Evolutionary conservation across 2,329 filamentous ascomycete genomes (phyloP).

Genomic region (Plectosphaerella cucumerina): DNA sequence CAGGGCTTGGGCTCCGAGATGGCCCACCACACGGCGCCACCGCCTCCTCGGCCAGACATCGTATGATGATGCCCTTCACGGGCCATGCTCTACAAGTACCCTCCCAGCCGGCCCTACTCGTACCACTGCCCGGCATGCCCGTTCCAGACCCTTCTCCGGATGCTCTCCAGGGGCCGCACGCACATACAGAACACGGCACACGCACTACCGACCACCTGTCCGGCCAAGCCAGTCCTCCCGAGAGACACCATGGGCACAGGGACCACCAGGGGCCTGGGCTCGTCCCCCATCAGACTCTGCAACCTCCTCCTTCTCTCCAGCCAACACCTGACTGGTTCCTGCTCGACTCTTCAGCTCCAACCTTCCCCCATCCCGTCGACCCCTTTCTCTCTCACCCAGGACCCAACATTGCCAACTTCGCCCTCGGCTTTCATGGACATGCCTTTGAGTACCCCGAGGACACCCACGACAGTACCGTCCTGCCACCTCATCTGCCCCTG

Average conservation of each 20-base stretch:
- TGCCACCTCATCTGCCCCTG: not conserved
- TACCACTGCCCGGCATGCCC: not conserved
- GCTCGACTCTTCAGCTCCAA: not conserved
- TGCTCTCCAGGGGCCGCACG: not conserved
- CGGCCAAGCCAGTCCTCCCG: too few species aligned
- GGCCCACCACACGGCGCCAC: not conserved
- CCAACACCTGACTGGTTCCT: not conserved
- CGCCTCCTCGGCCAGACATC: not conserved
- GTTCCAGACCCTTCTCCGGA: not conserved
- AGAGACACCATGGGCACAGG: too few species aligned
- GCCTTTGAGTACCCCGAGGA: not conserved
- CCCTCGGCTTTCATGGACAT: not conserved
- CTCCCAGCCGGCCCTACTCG: not conserved
- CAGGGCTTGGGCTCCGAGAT: not conserved
- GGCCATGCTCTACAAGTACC: not conserved
- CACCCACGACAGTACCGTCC: not conserved
- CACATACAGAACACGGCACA: not conserved
- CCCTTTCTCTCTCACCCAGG: not conserved
- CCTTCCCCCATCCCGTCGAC: not conserved
- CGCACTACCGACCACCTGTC: not conserved
- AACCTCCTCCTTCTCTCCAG: not conserved
- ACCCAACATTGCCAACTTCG: constrained; percentile 1
- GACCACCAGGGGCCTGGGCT: too few species aligned
- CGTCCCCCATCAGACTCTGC: not conserved
- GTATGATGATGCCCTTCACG: not conserved